phyloP scores from a whole-genome alignment of 2,329 filamentous ascomycete species.

The Chrysosporium keratinophilum region DNA sequence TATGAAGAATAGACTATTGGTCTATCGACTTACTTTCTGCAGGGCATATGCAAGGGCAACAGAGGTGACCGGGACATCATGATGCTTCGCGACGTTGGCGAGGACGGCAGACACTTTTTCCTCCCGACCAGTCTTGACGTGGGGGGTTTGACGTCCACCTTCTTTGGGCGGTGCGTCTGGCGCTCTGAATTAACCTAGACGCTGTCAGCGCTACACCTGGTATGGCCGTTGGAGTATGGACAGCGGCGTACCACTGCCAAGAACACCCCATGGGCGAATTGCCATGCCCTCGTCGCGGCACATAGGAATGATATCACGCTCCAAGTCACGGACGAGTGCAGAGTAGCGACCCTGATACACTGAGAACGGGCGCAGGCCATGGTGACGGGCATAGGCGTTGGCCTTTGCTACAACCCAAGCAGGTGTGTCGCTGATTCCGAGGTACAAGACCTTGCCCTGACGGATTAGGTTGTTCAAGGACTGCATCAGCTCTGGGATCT shows the following conservation, averaged over 20 bases:
- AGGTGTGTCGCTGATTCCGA: slow-evolving; percentile 34
- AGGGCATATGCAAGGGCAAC: slow-evolving; percentile 44
- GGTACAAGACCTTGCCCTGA: slow-evolving; percentile 34
- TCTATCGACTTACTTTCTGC: slow-evolving; percentile 33
- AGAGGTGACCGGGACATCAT: slow-evolving; percentile 15
- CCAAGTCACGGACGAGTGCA: slow-evolving; percentile 53
- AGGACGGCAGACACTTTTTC: slow-evolving; percentile 47
- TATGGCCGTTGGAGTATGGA: too few relatives aligned
- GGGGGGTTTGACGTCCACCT: slow-evolving; percentile 30
- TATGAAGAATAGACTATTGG: not conserved
- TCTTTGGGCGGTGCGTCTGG: slow-evolving; percentile 26
- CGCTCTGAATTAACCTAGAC: slow-evolving; percentile 42
- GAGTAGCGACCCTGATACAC: slow-evolving; percentile 49
- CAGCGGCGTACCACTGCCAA: slow-evolving; percentile 27
- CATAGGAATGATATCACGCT: slow-evolving; percentile 62
- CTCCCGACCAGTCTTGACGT: slow-evolving; percentile 37
- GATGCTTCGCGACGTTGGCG: slow-evolving; percentile 45
- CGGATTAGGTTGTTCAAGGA: slow-evolving; percentile 31
- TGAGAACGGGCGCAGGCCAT: slow-evolving; percentile 33
- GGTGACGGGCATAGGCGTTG: slow-evolving; percentile 32
- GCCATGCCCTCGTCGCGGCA: slow-evolving; percentile 52
- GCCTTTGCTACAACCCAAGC: slow-evolving; percentile 34
- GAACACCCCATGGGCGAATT: slow-evolving; percentile 44
- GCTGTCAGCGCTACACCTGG: not conserved
- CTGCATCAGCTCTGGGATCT: slow-evolving; percentile 59